phyloP scores from a whole-genome alignment of 495 filamentous ascomycete species.

The Penicillium soppii region DNA sequence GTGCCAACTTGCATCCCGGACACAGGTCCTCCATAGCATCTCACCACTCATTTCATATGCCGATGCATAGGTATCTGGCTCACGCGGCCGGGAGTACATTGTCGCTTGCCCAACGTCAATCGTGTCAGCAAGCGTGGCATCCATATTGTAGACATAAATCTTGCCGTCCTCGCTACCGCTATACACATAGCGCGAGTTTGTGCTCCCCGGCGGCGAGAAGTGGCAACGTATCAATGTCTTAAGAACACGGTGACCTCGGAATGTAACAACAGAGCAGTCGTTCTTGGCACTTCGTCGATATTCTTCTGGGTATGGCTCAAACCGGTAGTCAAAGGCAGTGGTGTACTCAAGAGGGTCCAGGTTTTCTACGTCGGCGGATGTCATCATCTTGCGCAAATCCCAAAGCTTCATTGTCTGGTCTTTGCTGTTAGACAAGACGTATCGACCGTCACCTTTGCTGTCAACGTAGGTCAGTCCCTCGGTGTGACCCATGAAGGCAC shows the following conservation, averaged over 20 bases:
- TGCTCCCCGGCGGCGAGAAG: constrained; percentile 87
- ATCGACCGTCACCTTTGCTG: constrained; percentile 93
- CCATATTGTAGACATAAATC: constrained; percentile 90
- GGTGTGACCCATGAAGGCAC: constrained; percentile 90
- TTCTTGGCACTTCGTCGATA: constrained; percentile 70
- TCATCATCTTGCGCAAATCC: constrained; percentile 86
- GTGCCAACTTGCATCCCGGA: constrained; percentile 95
- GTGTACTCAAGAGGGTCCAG: constrained; percentile 55
- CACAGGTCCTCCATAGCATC: constrained; percentile 70
- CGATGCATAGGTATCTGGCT: constrained; percentile 39
- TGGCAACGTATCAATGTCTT: constrained; percentile 93
- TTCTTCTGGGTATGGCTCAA: constrained; percentile 63
- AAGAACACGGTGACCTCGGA: constrained; percentile 82
- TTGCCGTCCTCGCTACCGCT: constrained; percentile 83
- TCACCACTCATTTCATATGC: constrained; percentile 40
- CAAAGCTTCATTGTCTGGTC: constrained; percentile 98
- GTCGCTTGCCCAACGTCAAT: constrained; percentile 77
- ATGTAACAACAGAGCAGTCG: constrained; percentile 92
- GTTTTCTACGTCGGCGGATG: constrained; percentile 58
- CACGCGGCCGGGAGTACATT: constrained; percentile 53
- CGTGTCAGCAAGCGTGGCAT: constrained; percentile 78
- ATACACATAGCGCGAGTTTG: constrained; percentile 91
- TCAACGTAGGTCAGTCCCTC: constrained; percentile 96
- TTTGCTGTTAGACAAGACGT: constrained; percentile 90
- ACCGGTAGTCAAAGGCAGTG: constrained; percentile 85